Percentiles rank a stretch among this genome's conserved stretches.
Conservation (phyloP, 768 basidiomycete genomes). For the Scleroderma citrinum region DNA sequence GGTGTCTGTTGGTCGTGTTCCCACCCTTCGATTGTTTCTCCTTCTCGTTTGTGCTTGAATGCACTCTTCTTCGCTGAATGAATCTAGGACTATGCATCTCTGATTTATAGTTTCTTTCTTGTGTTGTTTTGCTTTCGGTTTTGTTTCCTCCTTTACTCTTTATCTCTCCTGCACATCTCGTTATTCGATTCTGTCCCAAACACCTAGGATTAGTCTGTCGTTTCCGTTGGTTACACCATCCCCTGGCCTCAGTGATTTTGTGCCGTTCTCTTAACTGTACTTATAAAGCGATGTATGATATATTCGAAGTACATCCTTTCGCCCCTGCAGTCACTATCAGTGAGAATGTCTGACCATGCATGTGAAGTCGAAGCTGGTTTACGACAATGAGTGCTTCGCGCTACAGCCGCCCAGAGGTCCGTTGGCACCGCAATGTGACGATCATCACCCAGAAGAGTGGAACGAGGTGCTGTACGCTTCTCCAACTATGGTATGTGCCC, state of each 20-base stretch:
- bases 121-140: conserved; percentile 21
- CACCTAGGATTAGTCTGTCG: conserved; percentile 4
- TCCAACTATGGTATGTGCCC: background rate
- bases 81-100: conserved; percentile 21
- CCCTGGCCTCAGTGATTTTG: background rate
- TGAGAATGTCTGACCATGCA: background rate
- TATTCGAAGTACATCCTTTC: conserved; percentile 7
- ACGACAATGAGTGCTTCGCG: background rate
- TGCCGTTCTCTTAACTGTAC: conserved; percentile 20
- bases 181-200: conserved; percentile 4
- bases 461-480: background rate
- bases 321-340: background rate
- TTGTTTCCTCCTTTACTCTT: conserved; percentile 13
- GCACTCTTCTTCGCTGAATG: conserved; percentile 6
- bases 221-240: conserved; percentile 1
- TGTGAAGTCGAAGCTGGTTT: background rate
- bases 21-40: background rate
- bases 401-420: background rate
- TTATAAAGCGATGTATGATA: conserved; percentile 22
- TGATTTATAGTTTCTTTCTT: conserved; percentile 27
- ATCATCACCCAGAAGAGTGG: background rate
- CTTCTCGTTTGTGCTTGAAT: conserved; percentile 2
- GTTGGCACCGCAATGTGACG: background rate
- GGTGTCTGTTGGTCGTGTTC: too few relatives aligned
- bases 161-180: conserved; percentile 10